Evolutionary conservation across 2,329 filamentous ascomycete genomes (phyloP).

Genomic region (Colletotrichum tropicale): DNA sequence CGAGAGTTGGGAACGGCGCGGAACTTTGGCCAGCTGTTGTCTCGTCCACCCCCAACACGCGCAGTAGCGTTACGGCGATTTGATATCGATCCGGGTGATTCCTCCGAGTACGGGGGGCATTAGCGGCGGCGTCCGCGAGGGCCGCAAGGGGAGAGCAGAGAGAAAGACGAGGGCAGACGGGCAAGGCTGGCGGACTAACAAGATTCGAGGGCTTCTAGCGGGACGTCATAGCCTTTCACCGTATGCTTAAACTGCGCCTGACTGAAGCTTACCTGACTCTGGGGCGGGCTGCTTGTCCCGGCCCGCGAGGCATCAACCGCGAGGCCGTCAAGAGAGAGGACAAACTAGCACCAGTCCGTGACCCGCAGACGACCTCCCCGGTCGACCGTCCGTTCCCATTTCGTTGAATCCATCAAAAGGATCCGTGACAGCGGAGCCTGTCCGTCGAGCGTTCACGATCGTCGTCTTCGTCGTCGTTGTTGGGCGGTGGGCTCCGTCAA

Average conservation of each 20-base stretch:
- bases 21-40: not conserved
- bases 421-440: constrained; percentile 12
- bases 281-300: not conserved
- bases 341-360: constrained; percentile 5
- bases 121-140: not conserved
- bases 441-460: not conserved
- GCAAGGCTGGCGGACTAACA: not conserved
- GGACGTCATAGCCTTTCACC: not conserved
- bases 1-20: not conserved
- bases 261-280: not conserved
- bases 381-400: constrained; percentile 9
- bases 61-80: not conserved
- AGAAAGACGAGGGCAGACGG: not conserved
- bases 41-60: not conserved
- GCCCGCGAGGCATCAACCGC: not conserved
- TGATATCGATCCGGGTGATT: not conserved
- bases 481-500: not conserved
- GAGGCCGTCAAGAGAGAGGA: not conserved
- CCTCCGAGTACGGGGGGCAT: not conserved
- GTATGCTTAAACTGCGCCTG: not conserved
- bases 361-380: not conserved
- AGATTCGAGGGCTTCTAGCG: not conserved
- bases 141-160: not conserved
- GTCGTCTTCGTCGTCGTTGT: not conserved
- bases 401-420: not conserved